Base-by-base conservation (phyloP, 768 basidiomycete species). In the Mycena capillaripes region DNA sequence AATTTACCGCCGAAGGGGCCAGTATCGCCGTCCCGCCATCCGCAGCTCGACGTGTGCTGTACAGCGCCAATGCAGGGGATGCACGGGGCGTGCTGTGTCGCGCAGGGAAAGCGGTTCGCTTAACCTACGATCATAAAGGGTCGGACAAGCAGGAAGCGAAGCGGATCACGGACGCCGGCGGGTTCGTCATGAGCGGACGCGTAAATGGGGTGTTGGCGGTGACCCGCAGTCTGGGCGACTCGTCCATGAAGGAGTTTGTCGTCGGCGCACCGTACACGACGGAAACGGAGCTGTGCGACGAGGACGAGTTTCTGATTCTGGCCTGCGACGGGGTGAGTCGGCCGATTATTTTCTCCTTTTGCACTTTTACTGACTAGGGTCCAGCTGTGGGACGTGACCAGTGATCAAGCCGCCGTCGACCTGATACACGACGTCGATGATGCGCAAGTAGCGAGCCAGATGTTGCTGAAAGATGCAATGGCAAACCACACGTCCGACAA, bases 91-190 rank as follows among this genome's bases (percentile, higher is more conserved):
- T 99, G 14, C 88, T 99, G 21, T 97, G 95, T 79, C 92, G 98
- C 53, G 90, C 88, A 16, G 98, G 98, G 32, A 93, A 91, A 76
- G 98, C 96, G 6, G 92, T 99, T 4, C 89, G 98, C 53, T 83
- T 99, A 78, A 98, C 98, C 23, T 99, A 99, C 80, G 98, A 99
- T 79, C 98, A 99, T 86, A 99, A 99, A 81, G 98, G 98, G 34
- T 93, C 94, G 7, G 98, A 99, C 81, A 93, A 93, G 78, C 96
- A 97, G 81, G 98, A 99, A 83, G 97, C 97, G 23, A 98, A 98
- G 83, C 90, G 98, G 25, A 99, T 99, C 80, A 97, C 89, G 58
- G 98, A 99, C 79, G 98, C 98, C 0, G 98, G 98, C 12, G 98
- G 98, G 2, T 99, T 99, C 79, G 97, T 99, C 25, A 92, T 99